Percentiles rank a stretch among this genome's conserved stretches.
Evolutionary conservation across 2,329 filamentous ascomycete species (phyloP).

Genomic region (Paradendryphiella salina): DNA sequence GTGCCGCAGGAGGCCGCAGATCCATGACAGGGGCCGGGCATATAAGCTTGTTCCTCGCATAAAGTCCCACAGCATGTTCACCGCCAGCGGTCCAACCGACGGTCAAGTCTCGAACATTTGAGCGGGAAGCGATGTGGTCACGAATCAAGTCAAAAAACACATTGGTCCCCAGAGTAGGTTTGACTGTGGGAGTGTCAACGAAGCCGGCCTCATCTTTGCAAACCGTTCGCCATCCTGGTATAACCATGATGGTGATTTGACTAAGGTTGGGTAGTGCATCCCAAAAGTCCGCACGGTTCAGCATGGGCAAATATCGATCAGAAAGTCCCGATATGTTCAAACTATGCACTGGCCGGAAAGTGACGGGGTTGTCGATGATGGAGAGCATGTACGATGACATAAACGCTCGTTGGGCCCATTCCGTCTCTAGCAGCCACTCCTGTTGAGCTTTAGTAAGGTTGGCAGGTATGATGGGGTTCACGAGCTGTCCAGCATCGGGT

Average conservation of each 20-base stretch:
- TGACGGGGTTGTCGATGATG: conserved; percentile 61
- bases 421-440: conserved; percentile 69
- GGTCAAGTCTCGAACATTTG: conserved; percentile 61
- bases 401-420: conserved; percentile 70
- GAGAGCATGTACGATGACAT: conserved; percentile 69
- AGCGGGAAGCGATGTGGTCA: conserved; percentile 53
- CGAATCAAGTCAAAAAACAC: conserved; percentile 59
- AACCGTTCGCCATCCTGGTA: conserved; percentile 68
- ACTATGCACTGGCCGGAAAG: conserved; percentile 60
- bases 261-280: conserved; percentile 57
- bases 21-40: conserved; percentile 62
- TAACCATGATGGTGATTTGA: conserved; percentile 62
- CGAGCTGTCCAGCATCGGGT: conserved; percentile 28
- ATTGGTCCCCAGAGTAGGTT: conserved; percentile 57
- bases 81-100: conserved; percentile 71
- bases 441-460: conserved; percentile 65
- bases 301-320: conserved; percentile 60
- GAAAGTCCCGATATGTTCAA: conserved; percentile 68
- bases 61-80: conserved; percentile 65
- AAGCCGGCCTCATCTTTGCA: conserved; percentile 56
- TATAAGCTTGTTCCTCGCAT: conserved; percentile 64
- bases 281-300: conserved; percentile 66
- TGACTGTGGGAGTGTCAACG: conserved; percentile 54
- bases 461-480: conserved; percentile 55
- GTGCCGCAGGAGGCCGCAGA: conserved; percentile 6